Evolutionary conservation across 2,329 filamentous ascomycete species (phyloP), one percentile per base, ranked within the genome.

Genomic region (Stemphylium vesicarium): DNA sequence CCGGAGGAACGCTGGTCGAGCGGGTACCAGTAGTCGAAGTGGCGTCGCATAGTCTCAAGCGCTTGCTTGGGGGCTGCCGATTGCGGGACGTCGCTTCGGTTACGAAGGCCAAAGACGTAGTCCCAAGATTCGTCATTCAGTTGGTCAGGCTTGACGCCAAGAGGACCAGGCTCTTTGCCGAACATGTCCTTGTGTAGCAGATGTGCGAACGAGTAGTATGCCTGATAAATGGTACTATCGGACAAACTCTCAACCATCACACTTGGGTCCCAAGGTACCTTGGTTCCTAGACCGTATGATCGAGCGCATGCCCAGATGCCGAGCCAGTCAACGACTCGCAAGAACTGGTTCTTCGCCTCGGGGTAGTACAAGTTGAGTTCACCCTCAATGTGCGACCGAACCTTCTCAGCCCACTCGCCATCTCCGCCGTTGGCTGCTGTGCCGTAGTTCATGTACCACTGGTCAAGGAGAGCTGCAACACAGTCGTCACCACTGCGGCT

Each of bases 371-470:
- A 91, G 76, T 97, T 90, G 58, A 97, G 79, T 26, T 85, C 85
- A 59, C 84, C 84, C 36, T 72, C 62, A 37, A 77, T 69, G 50
- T 77, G 70, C 56, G 85, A 64, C 36, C 75, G 60, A 32, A 77
- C 91, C 38, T 84, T 82, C 59, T 90, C 79, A 71, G 90, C 90
- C 95, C 95, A 98, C 44, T 88, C 84, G 38, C 80, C 78, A 65
- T 88, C 85, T 59, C 91, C 91, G 78, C 93, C 90, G 46, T 78
- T 78, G 39, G 78, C 79, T 16, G 76, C 73, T 15, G 76, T 77
- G 59, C 95, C 95, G 71, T 99, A 99, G 78, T 97, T 94, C 68
- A 99, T 82, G 79, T 96, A 99, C 93, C 95, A 99, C 78, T 99
- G 95, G 68, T 97, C 94, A 71, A 98, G 87, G 63, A 94, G 88